Evolutionary conservation across 805 yeast species (phyloP).

Genomic region (Candida stauntonica): DNA sequence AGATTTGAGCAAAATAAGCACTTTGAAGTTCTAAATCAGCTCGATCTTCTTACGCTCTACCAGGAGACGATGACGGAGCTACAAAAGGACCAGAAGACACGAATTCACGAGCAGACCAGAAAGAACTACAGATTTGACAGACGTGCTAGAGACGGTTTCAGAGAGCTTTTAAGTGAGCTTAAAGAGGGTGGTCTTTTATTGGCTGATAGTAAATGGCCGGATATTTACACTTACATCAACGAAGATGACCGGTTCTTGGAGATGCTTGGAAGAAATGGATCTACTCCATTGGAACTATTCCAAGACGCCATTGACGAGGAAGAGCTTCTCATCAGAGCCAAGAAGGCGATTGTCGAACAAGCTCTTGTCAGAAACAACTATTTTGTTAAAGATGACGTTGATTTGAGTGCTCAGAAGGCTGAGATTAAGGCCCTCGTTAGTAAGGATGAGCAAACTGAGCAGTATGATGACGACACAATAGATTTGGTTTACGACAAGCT

Average conservation of each 20-base stretch:
- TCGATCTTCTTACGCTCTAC: conserved; percentile 58
- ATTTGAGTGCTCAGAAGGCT: conserved; percentile 10
- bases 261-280: conserved; percentile 72
- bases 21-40: conserved; percentile 44
- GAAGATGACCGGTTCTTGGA: conserved; percentile 54
- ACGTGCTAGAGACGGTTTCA: conserved; percentile 59
- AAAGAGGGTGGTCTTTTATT: conserved; percentile 31
- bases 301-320: conserved; percentile 69
- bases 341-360: conserved; percentile 55
- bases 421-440: conserved; percentile 17
- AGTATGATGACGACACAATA: conserved; percentile 28
- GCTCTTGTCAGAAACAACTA: conserved; percentile 36
- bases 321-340: conserved; percentile 48
- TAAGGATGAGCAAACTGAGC: conserved; percentile 23
- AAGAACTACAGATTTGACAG: conserved; percentile 54
- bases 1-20: conserved; percentile 58
- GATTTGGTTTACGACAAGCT: conserved; percentile 28
- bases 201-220: conserved; percentile 57
- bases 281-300: conserved; percentile 71
- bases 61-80: conserved; percentile 32
- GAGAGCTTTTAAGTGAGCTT: conserved; percentile 38
- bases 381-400: conserved; percentile 23
- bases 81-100: conserved; percentile 21
- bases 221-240: conserved; percentile 45
- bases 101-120: conserved; percentile 28